These are phyloP conservation scores for Penicillium sp. DNA, from an alignment of 2,329 filamentous ascomycete species.

Conservation along the genomic window DNA sequence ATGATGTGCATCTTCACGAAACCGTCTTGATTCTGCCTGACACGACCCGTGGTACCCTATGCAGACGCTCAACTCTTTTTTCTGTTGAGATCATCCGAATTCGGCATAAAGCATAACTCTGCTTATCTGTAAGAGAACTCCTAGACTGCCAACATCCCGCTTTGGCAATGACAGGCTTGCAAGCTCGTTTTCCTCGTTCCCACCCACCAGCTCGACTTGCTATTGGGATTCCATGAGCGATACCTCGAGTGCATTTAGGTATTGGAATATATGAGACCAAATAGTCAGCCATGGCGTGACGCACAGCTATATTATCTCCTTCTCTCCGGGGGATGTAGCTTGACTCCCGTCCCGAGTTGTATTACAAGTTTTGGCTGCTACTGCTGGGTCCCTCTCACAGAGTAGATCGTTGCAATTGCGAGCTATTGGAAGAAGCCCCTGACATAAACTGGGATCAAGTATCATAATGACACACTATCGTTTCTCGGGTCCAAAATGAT, in stretches of 20 bases:
- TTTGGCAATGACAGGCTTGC: neutral
- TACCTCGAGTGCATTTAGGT: no score
- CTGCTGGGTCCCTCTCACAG: neutral
- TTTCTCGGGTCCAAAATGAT: no score
- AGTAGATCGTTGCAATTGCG: neutral
- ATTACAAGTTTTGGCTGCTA: no score
- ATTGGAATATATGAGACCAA: no score
- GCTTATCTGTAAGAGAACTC: neutral
- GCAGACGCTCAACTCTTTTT: conserved; percentile 17
- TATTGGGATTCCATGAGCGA: no score
- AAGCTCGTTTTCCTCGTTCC: neutral
- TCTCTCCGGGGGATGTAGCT: no score
- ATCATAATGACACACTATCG: no score
- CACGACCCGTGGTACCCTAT: conserved; percentile 2
- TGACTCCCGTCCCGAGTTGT: neutral
- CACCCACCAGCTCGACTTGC: neutral
- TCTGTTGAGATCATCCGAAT: neutral
- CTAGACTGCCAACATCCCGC: neutral
- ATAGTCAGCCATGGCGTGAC: no score
- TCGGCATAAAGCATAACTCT: conserved; percentile 2
- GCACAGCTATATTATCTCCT: neutral
- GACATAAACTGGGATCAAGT: no score
- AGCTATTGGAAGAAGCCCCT: no score
- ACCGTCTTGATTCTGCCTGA: conserved; percentile 12
- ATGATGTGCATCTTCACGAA: conserved; percentile 15